Percentiles rank a stretch among this genome's conserved stretches.
Conservation (phyloP, 2,329 filamentous ascomycete species). For the Didymella glomerata region DNA sequence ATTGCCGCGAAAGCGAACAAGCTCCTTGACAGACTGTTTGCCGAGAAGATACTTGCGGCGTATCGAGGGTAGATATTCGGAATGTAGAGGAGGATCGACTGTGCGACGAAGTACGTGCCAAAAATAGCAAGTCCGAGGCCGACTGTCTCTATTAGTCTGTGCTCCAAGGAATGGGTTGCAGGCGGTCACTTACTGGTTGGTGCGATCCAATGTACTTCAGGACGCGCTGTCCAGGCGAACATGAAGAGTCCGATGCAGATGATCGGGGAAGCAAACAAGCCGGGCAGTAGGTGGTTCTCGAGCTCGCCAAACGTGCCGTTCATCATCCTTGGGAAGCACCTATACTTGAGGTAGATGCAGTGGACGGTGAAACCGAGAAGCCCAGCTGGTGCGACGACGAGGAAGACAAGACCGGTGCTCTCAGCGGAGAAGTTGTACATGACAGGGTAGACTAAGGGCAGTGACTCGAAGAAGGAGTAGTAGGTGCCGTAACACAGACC, state of each 20-base stretch:
- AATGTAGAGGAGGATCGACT: constrained; percentile 67
- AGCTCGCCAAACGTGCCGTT: constrained; percentile 73
- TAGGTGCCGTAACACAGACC: constrained; percentile 76
- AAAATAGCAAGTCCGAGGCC: constrained; percentile 59
- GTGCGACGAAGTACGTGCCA: constrained; percentile 50
- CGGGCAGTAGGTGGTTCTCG: constrained; percentile 78
- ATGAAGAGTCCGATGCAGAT: constrained; percentile 72
- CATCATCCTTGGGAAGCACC: constrained; percentile 64
- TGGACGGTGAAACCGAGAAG: constrained; percentile 69
- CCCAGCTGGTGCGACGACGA: constrained; percentile 78
- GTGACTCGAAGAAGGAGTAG: constrained; percentile 76
- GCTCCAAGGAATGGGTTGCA: background rate
- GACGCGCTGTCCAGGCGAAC: constrained; percentile 71
- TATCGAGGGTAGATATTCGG: constrained; percentile 67
- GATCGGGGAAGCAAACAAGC: constrained; percentile 60
- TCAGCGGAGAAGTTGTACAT: constrained; percentile 78
- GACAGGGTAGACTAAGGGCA: constrained; percentile 71
- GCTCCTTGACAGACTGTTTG: constrained; percentile 65
- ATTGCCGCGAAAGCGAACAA: constrained; percentile 67
- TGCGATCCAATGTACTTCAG: constrained; percentile 64
- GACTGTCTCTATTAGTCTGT: constrained; percentile 32
- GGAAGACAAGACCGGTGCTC: constrained; percentile 82
- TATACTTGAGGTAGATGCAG: constrained; percentile 81
- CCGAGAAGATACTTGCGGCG: constrained; percentile 63
- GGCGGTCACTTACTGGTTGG: constrained; percentile 48